A percentile compares a stretch with the other conserved stretches of the same genome.
These are phyloP conservation scores for Phytophthora pseudosyringae DNA, from an alignment of 352 stramenopile species.

Conservation along the genomic window DNA sequence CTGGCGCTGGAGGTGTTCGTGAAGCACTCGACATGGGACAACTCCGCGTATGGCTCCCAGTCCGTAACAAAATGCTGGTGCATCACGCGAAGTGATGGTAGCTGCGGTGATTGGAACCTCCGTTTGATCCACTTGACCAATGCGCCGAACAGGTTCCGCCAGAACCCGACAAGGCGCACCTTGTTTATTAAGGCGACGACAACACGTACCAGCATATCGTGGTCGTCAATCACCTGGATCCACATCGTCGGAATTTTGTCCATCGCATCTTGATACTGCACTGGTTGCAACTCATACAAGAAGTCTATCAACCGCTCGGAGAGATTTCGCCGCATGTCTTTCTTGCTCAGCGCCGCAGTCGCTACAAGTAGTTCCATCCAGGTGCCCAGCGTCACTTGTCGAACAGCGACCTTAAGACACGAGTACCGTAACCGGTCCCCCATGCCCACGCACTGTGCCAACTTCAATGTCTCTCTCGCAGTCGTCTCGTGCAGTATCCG, in stretches of 20 bases:
- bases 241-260: conserved; percentile 38
- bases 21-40: conserved; percentile 32
- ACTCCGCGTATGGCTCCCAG: conserved; percentile 33
- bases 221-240: conserved; percentile 46
- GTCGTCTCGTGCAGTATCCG: conserved; percentile 35
- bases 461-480: conserved; percentile 37
- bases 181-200: conserved; percentile 51
- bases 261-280: conserved; percentile 37
- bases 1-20: conserved; percentile 24
- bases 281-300: conserved; percentile 33
- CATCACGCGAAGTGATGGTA: conserved; percentile 48
- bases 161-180: conserved; percentile 42
- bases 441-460: conserved; percentile 55
- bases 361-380: conserved; percentile 57
- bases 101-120: conserved; percentile 19
- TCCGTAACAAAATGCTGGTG: conserved; percentile 45
- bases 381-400: conserved; percentile 33
- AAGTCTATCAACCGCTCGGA: conserved; percentile 41
- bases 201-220: conserved; percentile 38
- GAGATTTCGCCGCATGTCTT: conserved; percentile 28
- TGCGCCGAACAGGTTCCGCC: conserved; percentile 40
- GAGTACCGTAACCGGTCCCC: conserved; percentile 43
- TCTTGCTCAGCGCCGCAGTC: conserved; percentile 23
- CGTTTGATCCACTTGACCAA: conserved; percentile 49
- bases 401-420: conserved; percentile 34